Conservation (phyloP, 805 yeast genomes). For the Candida coleopterorum region DNA sequence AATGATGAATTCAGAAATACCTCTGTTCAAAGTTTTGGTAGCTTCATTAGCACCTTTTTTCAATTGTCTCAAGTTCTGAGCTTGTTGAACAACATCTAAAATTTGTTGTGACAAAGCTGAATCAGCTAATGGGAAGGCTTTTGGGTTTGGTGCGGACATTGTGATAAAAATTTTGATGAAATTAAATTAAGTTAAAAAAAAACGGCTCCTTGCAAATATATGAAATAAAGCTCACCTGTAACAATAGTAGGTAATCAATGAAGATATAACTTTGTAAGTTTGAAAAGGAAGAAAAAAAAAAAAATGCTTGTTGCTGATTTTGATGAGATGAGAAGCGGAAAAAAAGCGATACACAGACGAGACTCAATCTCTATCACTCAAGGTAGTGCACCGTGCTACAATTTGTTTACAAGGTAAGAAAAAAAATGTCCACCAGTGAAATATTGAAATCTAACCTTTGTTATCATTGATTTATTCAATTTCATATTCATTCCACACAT, state of each 20-base stretch:
- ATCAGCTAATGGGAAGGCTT: constrained; percentile 99
- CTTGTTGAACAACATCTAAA: constrained; percentile 96
- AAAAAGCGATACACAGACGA: not conserved
- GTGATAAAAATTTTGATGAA: not conserved
- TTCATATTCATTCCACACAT: not conserved
- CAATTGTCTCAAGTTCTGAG: constrained; percentile 95
- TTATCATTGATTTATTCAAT: not conserved
- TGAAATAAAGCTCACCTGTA: constrained; percentile 29
- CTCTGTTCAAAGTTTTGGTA: constrained; percentile 98
- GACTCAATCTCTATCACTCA: not conserved
- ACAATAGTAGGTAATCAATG: too few relatives aligned
- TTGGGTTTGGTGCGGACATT: constrained; percentile 92
- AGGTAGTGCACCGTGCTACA: constrained; percentile 1
- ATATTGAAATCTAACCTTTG: constrained; percentile 1
- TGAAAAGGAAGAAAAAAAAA: constrained; percentile 6
- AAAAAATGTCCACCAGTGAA: constrained; percentile 6
- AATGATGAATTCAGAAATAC: constrained; percentile 97
- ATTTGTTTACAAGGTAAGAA: not conserved
- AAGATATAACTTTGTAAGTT: too few relatives aligned
- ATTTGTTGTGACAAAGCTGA: constrained; percentile 93
- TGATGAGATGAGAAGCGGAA: constrained; percentile 3
- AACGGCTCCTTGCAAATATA: constrained; percentile 49
- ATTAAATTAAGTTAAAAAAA: not conserved
- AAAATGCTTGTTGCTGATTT: too few relatives aligned
- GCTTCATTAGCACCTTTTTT: constrained; percentile 99